phyloP scores from a whole-genome alignment of 805 yeast species.

The Nakazawaea ishiwadae region DNA sequence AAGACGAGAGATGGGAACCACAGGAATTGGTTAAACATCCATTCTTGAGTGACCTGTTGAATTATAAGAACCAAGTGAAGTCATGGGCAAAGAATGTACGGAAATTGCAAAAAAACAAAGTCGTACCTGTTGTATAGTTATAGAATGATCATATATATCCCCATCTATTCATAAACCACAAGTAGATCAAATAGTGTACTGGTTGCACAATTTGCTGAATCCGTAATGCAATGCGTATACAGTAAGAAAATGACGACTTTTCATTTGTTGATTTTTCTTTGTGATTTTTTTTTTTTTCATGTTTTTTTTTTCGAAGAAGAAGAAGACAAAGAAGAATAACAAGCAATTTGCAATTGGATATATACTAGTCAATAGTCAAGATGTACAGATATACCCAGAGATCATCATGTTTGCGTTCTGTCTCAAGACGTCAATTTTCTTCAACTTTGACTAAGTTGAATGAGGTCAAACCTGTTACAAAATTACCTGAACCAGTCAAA shows the following conservation, averaged over 20 bases:
- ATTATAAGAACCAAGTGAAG: slow-evolving; percentile 25
- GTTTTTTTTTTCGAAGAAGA: slow-evolving; percentile 1
- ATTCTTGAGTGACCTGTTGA: slow-evolving; percentile 23
- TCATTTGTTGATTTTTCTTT: slow-evolving; percentile 1
- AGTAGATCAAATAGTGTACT: too few relatives aligned
- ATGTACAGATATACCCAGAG: slow-evolving; percentile 2
- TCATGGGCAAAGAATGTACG: slow-evolving; percentile 33
- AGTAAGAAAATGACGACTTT: slow-evolving; percentile 1
- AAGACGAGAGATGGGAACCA: slow-evolving; percentile 71
- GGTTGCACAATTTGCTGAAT: too few relatives aligned
- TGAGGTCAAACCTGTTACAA: not conserved
- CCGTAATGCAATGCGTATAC: not conserved
- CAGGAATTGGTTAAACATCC: slow-evolving; percentile 51
- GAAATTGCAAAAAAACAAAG: slow-evolving; percentile 31
- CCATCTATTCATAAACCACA: too few relatives aligned
- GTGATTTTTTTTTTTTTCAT: not conserved
- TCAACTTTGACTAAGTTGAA: not conserved
- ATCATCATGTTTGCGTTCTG: not conserved
- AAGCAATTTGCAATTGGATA: too few relatives aligned
- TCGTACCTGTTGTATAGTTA: slow-evolving; percentile 17
- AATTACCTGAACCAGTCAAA: slow-evolving; percentile 10
- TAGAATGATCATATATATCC: too few relatives aligned
- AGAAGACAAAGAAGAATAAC: too few relatives aligned
- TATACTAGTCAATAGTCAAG: not conserved
- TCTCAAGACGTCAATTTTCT: slow-evolving; percentile 8